These are phyloP conservation scores for Cyberlindnera euphorbiiphila DNA, from an alignment of 805 yeast species.

Conservation along the genomic window DNA sequence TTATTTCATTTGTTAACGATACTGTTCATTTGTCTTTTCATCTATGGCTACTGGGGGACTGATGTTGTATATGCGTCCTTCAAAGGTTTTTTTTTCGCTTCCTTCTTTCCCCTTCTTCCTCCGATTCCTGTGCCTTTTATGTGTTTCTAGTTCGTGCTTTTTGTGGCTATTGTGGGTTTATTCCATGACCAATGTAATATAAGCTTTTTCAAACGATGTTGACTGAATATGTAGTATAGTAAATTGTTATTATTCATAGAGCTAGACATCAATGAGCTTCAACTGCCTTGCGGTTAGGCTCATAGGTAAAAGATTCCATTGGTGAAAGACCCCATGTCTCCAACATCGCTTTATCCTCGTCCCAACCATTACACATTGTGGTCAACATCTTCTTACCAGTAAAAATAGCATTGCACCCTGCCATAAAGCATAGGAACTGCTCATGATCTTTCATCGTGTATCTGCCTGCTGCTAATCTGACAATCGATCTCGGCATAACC, in stretches of 20 bases:
- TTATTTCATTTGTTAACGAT: not conserved
- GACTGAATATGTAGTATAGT: too few species aligned
- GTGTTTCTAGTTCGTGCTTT: not conserved
- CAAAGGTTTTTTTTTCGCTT: slow-evolving; percentile 1
- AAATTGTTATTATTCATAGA: too few species aligned
- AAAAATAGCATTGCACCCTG: slow-evolving; percentile 77
- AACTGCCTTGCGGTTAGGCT: slow-evolving; percentile 7
- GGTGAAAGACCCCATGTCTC: slow-evolving; percentile 65
- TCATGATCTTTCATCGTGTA: slow-evolving; percentile 77
- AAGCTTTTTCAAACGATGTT: too few species aligned
- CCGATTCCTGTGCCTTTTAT: not conserved
- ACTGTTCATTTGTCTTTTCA: not conserved
- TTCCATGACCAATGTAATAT: too few species aligned
- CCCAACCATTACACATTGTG: slow-evolving; percentile 82
- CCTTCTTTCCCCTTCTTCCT: not conserved
- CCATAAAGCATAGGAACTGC: slow-evolving; percentile 70
- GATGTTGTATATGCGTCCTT: too few species aligned
- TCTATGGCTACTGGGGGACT: too few species aligned
- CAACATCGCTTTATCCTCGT: slow-evolving; percentile 69
- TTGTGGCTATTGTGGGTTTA: too few species aligned
- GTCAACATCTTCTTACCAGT: slow-evolving; percentile 81
- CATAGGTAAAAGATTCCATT: slow-evolving; percentile 41
- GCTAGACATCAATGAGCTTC: too few species aligned
- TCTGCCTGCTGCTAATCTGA: slow-evolving; percentile 77
- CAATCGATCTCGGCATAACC: slow-evolving; percentile 66